These are phyloP conservation scores for Melianthus villosus DNA, from an alignment of 441 rosid genomes.

Conservation along the genomic window DNA sequence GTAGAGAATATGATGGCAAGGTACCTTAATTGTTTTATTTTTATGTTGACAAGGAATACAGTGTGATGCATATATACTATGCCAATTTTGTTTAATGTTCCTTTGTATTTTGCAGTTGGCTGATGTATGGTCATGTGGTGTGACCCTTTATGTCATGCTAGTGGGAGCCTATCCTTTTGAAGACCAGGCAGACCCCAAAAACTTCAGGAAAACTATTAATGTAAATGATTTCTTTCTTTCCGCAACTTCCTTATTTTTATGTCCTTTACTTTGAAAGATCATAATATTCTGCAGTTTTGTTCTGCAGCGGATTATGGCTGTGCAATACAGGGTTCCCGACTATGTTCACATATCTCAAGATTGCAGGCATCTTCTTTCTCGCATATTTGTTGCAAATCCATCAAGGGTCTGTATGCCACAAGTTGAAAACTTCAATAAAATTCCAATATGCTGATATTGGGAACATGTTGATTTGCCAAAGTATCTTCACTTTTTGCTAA, in stretches of 20 bases:
- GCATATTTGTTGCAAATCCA: conserved; percentile 89
- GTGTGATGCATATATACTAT: no score
- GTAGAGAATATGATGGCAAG: conserved; percentile 97
- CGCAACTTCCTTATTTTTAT: no score
- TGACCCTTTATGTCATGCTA: conserved; percentile 81
- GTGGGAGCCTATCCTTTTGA: conserved; percentile 98
- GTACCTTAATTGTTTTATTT: no score
- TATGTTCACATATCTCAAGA: conserved; percentile 84
- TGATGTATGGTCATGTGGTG: conserved; percentile 99
- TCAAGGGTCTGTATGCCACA: conserved; percentile 22
- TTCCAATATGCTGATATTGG: no score
- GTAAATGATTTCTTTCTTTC: conserved; percentile 26
- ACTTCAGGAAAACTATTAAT: conserved; percentile 77
- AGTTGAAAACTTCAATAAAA: no score
- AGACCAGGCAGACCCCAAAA: conserved; percentile 91
- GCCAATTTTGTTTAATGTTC: conserved; percentile 4
- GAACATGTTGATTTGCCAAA: background rate
- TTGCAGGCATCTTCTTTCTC: conserved; percentile 73
- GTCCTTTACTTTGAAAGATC: no score
- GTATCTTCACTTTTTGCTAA: background rate
- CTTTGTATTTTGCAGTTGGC: conserved; percentile 47
- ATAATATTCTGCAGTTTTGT: no score
- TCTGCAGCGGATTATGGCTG: conserved; percentile 75
- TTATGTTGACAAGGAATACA: no score
- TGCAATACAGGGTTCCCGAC: conserved; percentile 89